Base-by-base conservation (phyloP, 257 asterid species). In the Fraxinus cuspidata region DNA sequence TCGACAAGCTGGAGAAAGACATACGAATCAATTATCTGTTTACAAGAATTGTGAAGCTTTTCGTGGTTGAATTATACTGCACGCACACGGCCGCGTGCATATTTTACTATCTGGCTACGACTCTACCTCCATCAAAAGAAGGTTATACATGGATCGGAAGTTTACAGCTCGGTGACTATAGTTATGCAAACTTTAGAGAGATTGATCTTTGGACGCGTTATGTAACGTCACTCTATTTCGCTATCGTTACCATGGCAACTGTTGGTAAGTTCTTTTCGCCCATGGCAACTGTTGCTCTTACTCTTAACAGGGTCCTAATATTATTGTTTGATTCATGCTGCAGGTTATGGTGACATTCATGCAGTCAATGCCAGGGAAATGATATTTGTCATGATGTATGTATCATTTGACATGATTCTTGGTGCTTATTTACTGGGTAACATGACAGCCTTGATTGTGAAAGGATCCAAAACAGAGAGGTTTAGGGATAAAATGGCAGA, bases 111-210 rank as follows among this genome's bases (percentile, higher is more conserved):
- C 86, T 91, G 16, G 97, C 97, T 1, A 91, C 97, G 9, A 91
- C 97, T 77, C 84, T 91, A 76, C 97, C 97, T 82, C 88, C 92
- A 25, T 82, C 90, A 18, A 25, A 83, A 49, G 97, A 91, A 83
- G 94, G 92, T 13, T 81, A 87, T 23, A 91, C 97, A 7, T 91
- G 97, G 97, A 91, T 91, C 23, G 97, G 97, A 56, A 91, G 94
- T 78, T 81, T 91, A 60, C 78, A 75, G 81, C 58, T 91, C 83
- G 97, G 97, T 21, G 94, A 89, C 64, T 87, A 86, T 27, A 83
- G 84, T 74, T 91, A 89, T 32, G 21, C 86, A 31, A 71, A 88
- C 75, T 91, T 89, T 82, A 77, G 97, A 76, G 88, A 88, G 10
- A 89, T 91, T 38, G 93, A 91, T 81, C 88, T 91, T 51, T 91